phyloP scores from a whole-genome alignment of 1,284 basidiomycete genomes.

The Moniliophthora roreri region DNA sequence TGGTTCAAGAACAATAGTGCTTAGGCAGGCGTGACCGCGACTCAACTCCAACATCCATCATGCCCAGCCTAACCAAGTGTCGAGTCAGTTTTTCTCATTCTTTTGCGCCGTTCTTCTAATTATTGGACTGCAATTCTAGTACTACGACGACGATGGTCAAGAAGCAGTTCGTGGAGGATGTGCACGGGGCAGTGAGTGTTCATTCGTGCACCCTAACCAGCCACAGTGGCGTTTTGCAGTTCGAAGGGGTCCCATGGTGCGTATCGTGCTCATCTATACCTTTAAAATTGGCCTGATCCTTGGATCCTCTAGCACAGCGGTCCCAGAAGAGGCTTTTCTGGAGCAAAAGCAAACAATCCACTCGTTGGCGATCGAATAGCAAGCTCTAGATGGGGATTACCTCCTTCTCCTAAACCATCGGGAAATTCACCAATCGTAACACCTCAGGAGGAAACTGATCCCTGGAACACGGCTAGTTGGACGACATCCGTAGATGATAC shows the following conservation, averaged over 20 bases:
- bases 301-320: no score
- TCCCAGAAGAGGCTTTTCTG: no score
- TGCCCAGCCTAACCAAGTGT: no score
- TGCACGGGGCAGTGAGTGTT: neutral
- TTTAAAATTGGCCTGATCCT: no score
- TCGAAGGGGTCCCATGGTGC: neutral
- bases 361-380: neutral
- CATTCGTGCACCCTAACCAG: constrained; percentile 5
- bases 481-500: neutral
- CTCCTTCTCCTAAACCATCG: neutral
- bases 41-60: no score
- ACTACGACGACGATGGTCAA: constrained; percentile 5
- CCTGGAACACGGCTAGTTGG: neutral
- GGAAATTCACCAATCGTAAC: neutral
- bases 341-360: no score
- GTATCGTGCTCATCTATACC: neutral
- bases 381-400: neutral
- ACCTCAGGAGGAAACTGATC: neutral
- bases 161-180: constrained; percentile 2
- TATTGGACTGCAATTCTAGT: neutral
- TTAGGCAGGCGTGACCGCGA: no score
- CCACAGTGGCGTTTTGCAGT: constrained; percentile 4
- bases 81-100: neutral
- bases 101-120: neutral
- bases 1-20: no score